These are phyloP conservation scores for Martensiomyces pterosporus DNA, from an alignment of 192 early-diverging fungal species.

Conservation along the genomic window DNA sequence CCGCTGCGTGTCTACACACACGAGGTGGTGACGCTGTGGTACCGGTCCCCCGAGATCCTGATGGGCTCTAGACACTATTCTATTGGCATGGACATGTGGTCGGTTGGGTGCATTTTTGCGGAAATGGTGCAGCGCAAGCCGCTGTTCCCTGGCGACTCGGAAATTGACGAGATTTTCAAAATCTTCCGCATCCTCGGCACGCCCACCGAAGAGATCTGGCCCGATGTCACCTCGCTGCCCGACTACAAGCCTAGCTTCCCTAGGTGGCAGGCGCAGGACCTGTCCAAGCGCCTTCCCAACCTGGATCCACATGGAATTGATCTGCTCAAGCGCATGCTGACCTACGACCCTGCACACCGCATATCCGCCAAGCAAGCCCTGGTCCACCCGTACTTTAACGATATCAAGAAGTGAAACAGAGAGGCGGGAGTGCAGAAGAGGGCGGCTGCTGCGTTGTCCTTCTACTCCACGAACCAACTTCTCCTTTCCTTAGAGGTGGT, in stretches of 20 bases:
- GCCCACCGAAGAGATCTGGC: conserved; percentile 75
- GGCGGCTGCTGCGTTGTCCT: neutral
- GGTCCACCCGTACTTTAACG: conserved; percentile 74
- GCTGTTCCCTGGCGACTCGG: conserved; percentile 86
- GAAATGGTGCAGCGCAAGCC: conserved; percentile 81
- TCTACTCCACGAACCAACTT: no score
- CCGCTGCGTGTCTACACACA: conserved; percentile 93
- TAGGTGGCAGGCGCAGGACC: conserved; percentile 56
- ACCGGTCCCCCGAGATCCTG: conserved; percentile 92
- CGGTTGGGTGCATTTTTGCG: conserved; percentile 94
- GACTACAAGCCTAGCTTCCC: conserved; percentile 83
- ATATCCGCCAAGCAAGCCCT: conserved; percentile 84
- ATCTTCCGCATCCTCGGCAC: conserved; percentile 87
- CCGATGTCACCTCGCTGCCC: conserved; percentile 64
- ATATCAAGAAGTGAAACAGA: conserved; percentile 25
- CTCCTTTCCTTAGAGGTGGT: no score
- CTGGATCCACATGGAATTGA: conserved; percentile 68
- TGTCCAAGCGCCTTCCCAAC: conserved; percentile 48
- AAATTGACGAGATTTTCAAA: conserved; percentile 90
- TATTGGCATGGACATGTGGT: conserved; percentile 96
- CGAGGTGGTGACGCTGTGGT: conserved; percentile 95
- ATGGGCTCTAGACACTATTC: conserved; percentile 88
- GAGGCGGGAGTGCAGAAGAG: no score
- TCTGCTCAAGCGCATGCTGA: conserved; percentile 66
- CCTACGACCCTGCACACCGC: conserved; percentile 70